Percentiles rank a stretch among this genome's conserved stretches.
phyloP scores from a whole-genome alignment of 2,329 filamentous ascomycete genomes.

The Fusarium guadeloupense region DNA sequence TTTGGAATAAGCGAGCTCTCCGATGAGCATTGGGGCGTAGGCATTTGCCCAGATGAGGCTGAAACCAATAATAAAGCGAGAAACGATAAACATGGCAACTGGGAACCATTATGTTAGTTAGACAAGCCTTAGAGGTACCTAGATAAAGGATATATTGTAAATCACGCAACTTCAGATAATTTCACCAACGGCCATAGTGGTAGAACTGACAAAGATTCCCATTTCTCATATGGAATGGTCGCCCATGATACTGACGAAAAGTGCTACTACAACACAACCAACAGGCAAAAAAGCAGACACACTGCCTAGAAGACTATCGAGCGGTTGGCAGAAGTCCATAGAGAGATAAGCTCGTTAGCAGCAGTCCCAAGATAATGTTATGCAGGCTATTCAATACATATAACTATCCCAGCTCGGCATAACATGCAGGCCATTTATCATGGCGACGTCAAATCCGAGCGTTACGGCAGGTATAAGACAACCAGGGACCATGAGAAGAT shows the following conservation, averaged over 20 bases:
- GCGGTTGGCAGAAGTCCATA: slow-evolving; percentile 45
- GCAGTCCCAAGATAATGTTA: accelerated
- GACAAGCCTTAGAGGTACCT: too few species aligned
- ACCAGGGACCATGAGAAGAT: slow-evolving; percentile 22
- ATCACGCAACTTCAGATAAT: too few species aligned
- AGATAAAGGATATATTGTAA: too few species aligned
- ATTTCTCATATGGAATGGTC: too few species aligned
- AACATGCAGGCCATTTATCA: slow-evolving; percentile 45
- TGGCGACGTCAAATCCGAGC: slow-evolving; percentile 56
- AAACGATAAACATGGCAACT: slow-evolving; percentile 63
- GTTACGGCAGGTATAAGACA: slow-evolving; percentile 26
- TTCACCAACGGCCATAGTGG: too few species aligned
- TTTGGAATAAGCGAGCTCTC: slow-evolving; percentile 62
- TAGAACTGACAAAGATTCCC: too few species aligned
- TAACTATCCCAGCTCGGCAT: slow-evolving; percentile 31
- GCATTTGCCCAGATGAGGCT: slow-evolving; percentile 63
- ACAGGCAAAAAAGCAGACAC: too few species aligned
- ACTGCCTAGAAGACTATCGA: too few species aligned
- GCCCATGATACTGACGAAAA: too few species aligned
- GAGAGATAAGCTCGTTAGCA: background rate
- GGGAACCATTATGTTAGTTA: accelerated
- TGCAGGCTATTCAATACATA: background rate
- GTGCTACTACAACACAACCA: too few species aligned
- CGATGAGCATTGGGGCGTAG: slow-evolving; percentile 61
- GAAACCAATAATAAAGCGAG: slow-evolving; percentile 62